A percentile compares a stretch with the other conserved stretches of the same genome.
phyloP scores from a whole-genome alignment of 2,329 filamentous ascomycete genomes.

The Diaporthe ilicicola region DNA sequence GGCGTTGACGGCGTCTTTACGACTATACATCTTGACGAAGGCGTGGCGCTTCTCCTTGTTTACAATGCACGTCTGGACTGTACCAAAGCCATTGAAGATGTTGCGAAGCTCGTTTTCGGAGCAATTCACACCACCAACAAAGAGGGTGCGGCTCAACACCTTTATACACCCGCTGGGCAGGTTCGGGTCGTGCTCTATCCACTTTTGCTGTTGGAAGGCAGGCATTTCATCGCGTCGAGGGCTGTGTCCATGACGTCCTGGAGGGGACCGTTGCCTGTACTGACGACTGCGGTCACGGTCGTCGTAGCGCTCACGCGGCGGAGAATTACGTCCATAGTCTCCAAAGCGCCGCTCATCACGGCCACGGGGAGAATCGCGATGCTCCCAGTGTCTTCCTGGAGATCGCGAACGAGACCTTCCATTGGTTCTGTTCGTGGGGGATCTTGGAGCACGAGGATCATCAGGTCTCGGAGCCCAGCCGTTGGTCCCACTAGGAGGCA shows the following conservation, averaged over 20 bases:
- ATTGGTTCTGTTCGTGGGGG: conserved; percentile 63
- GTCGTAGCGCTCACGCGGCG: conserved; percentile 65
- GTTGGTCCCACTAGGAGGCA: conserved; percentile 38
- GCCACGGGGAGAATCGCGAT: conserved; percentile 70
- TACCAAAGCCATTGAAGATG: conserved; percentile 83
- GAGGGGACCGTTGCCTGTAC: conserved; percentile 89
- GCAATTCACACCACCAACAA: conserved; percentile 92
- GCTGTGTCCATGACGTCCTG: conserved; percentile 72
- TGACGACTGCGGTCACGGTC: conserved; percentile 62
- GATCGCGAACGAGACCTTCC: conserved; percentile 82
- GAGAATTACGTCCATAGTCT: conserved; percentile 75
- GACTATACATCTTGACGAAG: conserved; percentile 98
- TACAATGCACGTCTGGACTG: conserved; percentile 96
- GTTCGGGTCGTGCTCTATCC: conserved; percentile 79
- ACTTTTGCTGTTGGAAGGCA: conserved; percentile 67
- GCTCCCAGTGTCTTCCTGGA: conserved; percentile 77
- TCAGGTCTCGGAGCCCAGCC: conserved; percentile 49
- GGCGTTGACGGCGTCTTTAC: conserved; percentile 82
- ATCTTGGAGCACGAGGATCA: conserved; percentile 69
- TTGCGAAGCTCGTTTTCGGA: conserved; percentile 83
- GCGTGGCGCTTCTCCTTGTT: conserved; percentile 98
- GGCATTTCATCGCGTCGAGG: conserved; percentile 45
- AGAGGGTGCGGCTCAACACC: conserved; percentile 93
- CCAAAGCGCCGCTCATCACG: conserved; percentile 75
- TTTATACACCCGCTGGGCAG: conserved; percentile 84